A percentile compares a stretch with the other conserved stretches of the same genome.
Conservation (phyloP, 129 eudicot species). For the Rutidosis leptorrhynchoides region DNA sequence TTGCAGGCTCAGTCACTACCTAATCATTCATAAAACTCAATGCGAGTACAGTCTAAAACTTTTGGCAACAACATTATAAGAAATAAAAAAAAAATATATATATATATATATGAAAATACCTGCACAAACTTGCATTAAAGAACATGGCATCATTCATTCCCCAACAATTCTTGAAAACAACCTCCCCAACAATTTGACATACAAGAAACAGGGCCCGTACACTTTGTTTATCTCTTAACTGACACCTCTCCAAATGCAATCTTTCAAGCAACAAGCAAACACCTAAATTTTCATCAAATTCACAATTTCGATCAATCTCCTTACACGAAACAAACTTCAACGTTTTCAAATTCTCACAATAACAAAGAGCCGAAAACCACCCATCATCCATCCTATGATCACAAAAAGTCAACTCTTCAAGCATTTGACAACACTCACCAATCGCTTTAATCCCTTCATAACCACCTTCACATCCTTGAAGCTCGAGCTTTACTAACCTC, state of each 20-base stretch:
- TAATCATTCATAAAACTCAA: no score
- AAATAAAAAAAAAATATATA: not conserved
- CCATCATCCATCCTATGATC: slow-evolving; percentile 75
- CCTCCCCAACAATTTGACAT: slow-evolving; percentile 47
- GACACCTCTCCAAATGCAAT: slow-evolving; percentile 76
- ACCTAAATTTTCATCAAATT: slow-evolving; percentile 54
- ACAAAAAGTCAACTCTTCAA: slow-evolving; percentile 64
- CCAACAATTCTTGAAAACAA: slow-evolving; percentile 64
- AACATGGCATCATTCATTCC: slow-evolving; percentile 67
- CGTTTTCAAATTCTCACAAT: slow-evolving; percentile 62
- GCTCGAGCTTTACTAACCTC: slow-evolving; percentile 71
- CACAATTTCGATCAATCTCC: slow-evolving; percentile 46
- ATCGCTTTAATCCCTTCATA: slow-evolving; percentile 80
- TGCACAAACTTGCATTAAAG: slow-evolving; percentile 49
- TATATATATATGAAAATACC: slow-evolving; percentile 54
- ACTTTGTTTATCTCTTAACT: slow-evolving; percentile 53
- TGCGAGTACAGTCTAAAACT: not conserved
- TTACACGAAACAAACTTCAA: slow-evolving; percentile 63
- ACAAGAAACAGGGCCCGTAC: slow-evolving; percentile 60
- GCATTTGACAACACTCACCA: slow-evolving; percentile 81
- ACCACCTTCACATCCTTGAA: slow-evolving; percentile 76
- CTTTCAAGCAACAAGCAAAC: slow-evolving; percentile 50
- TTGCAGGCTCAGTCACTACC: not conserved
- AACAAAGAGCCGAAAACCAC: slow-evolving; percentile 73
- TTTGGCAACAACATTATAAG: slow-evolving; percentile 6